Base-by-base conservation (phyloP, 2,329 filamentous ascomycete genomes). In the Hysterium pulicare region DNA sequence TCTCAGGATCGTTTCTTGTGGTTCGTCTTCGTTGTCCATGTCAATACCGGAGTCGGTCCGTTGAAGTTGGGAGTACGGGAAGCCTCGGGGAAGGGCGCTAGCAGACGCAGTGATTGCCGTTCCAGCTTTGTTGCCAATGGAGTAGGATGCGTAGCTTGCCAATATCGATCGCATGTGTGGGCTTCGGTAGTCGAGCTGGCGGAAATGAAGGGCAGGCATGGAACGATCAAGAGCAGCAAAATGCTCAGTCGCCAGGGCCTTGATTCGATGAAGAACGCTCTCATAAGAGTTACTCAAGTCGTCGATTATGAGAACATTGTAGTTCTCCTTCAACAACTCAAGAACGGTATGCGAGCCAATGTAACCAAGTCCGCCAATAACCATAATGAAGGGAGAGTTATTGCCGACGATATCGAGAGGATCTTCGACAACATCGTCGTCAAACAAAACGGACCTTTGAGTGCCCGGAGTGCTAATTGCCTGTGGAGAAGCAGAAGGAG, bases 281-380 rank as follows among this genome's bases (percentile, higher is more conserved):
- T 66, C 57, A 37, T 64, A 70, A 3, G 66, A 66, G 56, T 79
- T 80, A 55, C 67, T 69, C 33, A 71, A 46, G 46, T 72, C 63
- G 48, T 72, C 69, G 34, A 71, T 57, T 13, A 71, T 57, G 43
- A 79, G 68, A 23, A 79, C 75, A 48, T 75, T 77, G 59, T 76
- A 71, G 16, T 76, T 74, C 26, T 70, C 71, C 46, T 78, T 75
- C 45, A 79, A 66, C 24, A 80, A 62, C 52, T 79, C 75, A 1
- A 79, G 63, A 1, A 72, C 69, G 0, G 76, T 79, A 55, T 79
- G 76, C 2, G 75, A 78, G 21, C 77, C 77, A 41, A 79, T 79
- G 57, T 75, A 79, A 5, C 76, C 76, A 11, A 77, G 68, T 8
- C 76, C 76, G 16, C 76, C 76, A 28, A 76, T 72, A 21, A 79